Conservation (phyloP, 73 alveolate species). For the Paramecium pentaurelia region DNA sequence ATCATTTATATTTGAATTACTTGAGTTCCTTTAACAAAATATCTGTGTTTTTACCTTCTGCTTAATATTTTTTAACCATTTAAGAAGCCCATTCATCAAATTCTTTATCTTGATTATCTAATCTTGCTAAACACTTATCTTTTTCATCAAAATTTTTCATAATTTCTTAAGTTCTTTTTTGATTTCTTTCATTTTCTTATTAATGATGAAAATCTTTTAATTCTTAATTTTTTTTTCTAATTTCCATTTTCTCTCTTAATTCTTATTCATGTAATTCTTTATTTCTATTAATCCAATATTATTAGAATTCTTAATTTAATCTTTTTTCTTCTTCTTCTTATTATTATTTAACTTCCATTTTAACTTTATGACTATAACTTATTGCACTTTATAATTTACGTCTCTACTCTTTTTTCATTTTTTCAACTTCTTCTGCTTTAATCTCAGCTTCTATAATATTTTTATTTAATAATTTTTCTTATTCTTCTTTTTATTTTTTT, state of each 20-base stretch:
- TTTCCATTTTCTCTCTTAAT: neutral
- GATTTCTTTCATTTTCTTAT: neutral
- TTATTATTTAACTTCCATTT: neutral
- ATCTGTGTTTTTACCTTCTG: constrained; percentile 31
- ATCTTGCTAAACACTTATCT: neutral
- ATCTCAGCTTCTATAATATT: constrained; percentile 76
- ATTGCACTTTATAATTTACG: constrained; percentile 42
- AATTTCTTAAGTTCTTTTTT: neutral
- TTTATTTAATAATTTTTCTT: constrained; percentile 73
- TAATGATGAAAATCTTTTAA: neutral
- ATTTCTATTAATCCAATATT: constrained; percentile 23
- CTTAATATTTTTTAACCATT: neutral
- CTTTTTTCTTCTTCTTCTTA: neutral
- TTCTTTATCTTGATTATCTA: neutral
- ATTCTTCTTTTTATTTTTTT: constrained; percentile 62
- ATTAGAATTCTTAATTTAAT: neutral
- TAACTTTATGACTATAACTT: constrained; percentile 34
- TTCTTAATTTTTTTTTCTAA: neutral
- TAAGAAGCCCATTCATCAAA: constrained; percentile 17
- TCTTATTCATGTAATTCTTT: constrained; percentile 33
- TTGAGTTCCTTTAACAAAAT: constrained; percentile 3
- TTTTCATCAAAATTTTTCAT: neutral
- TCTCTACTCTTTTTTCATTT: constrained; percentile 65
- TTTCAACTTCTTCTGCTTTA: constrained; percentile 78
- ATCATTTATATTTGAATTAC: constrained; percentile 26